Percentiles rank a stretch among this genome's conserved stretches.
Conservation (phyloP, 2,329 filamentous ascomycete genomes). For the Fusarium tuaranense region DNA sequence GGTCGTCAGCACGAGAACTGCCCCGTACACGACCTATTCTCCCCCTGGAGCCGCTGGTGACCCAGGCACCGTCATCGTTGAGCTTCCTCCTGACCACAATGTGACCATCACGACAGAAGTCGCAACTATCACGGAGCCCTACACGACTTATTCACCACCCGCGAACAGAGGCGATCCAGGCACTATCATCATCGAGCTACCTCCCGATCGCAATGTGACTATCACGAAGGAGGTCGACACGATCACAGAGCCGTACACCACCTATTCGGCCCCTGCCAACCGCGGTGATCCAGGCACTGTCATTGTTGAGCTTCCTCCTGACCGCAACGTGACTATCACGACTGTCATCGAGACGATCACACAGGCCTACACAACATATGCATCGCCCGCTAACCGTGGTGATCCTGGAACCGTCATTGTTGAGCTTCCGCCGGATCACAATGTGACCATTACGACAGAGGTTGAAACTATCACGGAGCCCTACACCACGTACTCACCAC, state of each 20-base stretch:
- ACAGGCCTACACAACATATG: neutral
- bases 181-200: slow-evolving; percentile 1
- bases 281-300: neutral
- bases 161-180: slow-evolving; percentile 10
- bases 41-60: slow-evolving; percentile 13
- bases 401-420: slow-evolving; percentile 21
- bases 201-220: slow-evolving; percentile 24
- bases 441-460: slow-evolving; percentile 7
- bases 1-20: slow-evolving; percentile 11
- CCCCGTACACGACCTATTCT: slow-evolving; percentile 7
- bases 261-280: neutral
- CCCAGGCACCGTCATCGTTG: slow-evolving; percentile 16
- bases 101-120: slow-evolving; percentile 6
- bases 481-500: slow-evolving; percentile 1
- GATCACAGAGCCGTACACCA: neutral
- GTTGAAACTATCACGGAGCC: neutral
- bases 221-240: slow-evolving; percentile 6
- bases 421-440: slow-evolving; percentile 12
- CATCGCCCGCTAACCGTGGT: neutral
- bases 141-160: slow-evolving; percentile 10
- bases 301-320: neutral
- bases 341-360: slow-evolving; percentile 14
- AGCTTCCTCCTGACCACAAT: slow-evolving; percentile 18
- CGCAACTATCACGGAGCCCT: slow-evolving; percentile 5
- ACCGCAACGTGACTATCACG: neutral